Evolutionary conservation across 257 asterid species (phyloP).

Genomic region (Lithospermum erythrorhizon): DNA sequence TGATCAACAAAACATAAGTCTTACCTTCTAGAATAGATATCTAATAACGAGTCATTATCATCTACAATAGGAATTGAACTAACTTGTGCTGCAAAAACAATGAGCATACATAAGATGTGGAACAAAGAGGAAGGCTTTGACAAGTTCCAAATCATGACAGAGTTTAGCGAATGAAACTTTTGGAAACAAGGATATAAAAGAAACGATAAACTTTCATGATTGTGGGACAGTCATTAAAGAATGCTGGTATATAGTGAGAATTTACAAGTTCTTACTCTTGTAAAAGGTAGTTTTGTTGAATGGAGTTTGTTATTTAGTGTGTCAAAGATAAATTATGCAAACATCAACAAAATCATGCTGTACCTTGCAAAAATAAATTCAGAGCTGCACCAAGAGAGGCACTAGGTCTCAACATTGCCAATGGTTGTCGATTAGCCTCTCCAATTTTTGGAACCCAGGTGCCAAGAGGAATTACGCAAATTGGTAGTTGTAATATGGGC

Average conservation of each 20-base stretch:
- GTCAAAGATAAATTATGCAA: not conserved
- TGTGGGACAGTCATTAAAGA: not conserved
- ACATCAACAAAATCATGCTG: not conserved
- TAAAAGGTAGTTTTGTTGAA: not conserved
- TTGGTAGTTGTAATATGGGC: conserved; percentile 70
- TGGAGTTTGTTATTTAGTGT: not conserved
- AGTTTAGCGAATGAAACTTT: too few species aligned
- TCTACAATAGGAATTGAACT: conserved; percentile 71
- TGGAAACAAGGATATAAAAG: not conserved
- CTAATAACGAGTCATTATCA: conserved; percentile 63
- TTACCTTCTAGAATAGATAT: conserved; percentile 63
- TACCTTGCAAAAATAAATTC: conserved; percentile 55
- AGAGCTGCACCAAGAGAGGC: conserved; percentile 61
- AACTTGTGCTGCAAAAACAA: conserved; percentile 40
- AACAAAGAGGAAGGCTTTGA: not conserved
- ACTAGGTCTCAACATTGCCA: conserved; percentile 55
- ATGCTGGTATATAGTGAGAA: not conserved
- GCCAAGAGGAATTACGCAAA: conserved; percentile 57
- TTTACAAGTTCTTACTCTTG: too few species aligned
- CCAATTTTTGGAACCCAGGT: conserved; percentile 75
- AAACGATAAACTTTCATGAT: not conserved
- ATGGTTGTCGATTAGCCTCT: conserved; percentile 47
- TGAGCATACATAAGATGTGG: not conserved
- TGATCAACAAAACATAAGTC: not conserved
- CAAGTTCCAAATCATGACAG: not conserved